phyloP scores from a whole-genome alignment of 129 eudicot species.

The Ambrosia artemisiifolia region DNA sequence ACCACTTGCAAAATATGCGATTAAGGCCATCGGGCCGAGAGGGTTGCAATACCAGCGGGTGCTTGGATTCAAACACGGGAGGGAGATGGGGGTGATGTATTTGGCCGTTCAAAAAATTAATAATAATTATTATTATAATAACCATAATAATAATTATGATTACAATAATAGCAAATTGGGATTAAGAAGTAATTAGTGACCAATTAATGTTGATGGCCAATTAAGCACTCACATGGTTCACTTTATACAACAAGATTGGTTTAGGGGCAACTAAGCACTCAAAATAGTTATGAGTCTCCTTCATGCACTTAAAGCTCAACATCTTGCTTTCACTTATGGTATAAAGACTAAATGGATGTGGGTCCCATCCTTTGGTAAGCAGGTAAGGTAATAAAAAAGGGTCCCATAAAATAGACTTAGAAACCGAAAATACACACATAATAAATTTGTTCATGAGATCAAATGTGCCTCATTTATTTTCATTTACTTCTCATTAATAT shows the following conservation, averaged over 20 bases:
- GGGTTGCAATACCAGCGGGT: too few species aligned
- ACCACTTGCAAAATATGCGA: too few species aligned
- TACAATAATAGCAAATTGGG: background rate
- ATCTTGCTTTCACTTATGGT: conserved; percentile 19
- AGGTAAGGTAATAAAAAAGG: background rate
- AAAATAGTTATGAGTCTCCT: conserved; percentile 31
- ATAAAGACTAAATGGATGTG: conserved; percentile 6
- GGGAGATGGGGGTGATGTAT: too few species aligned
- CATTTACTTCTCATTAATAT: background rate
- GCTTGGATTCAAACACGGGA: too few species aligned
- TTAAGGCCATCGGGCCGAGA: too few species aligned
- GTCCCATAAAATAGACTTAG: background rate
- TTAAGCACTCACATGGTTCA: conserved; percentile 33
- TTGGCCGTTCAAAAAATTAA: too few species aligned
- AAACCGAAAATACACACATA: too few species aligned
- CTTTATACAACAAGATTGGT: conserved; percentile 33
- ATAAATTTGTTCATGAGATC: background rate
- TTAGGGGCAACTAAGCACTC: conserved; percentile 32
- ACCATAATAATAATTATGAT: background rate
- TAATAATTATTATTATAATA: too few species aligned
- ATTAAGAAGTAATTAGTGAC: conserved; percentile 16
- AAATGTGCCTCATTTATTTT: background rate
- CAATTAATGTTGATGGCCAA: conserved; percentile 33
- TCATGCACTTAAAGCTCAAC: conserved; percentile 29
- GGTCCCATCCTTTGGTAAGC: background rate